phyloP scores from a whole-genome alignment of 441 rosid species.

The Metrosideros polymorpha region DNA sequence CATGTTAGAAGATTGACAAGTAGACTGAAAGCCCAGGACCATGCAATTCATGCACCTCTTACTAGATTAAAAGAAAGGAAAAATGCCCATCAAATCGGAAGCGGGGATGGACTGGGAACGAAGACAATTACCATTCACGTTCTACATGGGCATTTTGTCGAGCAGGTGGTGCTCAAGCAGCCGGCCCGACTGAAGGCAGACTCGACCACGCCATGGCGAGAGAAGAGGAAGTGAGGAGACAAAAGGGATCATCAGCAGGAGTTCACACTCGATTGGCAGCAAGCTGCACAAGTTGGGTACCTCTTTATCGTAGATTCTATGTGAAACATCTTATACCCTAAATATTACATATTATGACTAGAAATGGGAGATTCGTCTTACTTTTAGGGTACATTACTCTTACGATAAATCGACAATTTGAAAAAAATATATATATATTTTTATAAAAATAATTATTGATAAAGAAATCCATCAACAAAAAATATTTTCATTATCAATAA shows the following conservation, averaged over 20 bases:
- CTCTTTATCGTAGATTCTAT: neutral
- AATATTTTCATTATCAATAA: neutral
- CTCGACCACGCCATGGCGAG: neutral
- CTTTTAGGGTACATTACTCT: too few relatives aligned
- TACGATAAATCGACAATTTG: too few relatives aligned
- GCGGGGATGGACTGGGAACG: neutral
- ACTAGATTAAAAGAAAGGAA: neutral
- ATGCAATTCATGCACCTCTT: neutral
- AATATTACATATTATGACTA: neutral
- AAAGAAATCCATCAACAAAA: rapidly evolving
- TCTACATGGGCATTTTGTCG: neutral
- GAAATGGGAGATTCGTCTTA: too few relatives aligned
- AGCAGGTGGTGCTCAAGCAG: neutral
- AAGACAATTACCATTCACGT: neutral
- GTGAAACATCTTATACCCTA: neutral
- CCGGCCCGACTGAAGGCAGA: neutral
- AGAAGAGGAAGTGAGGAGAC: neutral
- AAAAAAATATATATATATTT: rapidly evolving
- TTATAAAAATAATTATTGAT: neutral
- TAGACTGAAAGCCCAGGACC: neutral
- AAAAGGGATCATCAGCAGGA: neutral
- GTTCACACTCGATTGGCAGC: neutral
- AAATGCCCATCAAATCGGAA: neutral
- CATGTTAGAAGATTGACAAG: neutral
- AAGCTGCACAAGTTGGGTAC: neutral